Conservation (phyloP, 2,329 filamentous ascomycete species). For the Penicillium glabrum region DNA sequence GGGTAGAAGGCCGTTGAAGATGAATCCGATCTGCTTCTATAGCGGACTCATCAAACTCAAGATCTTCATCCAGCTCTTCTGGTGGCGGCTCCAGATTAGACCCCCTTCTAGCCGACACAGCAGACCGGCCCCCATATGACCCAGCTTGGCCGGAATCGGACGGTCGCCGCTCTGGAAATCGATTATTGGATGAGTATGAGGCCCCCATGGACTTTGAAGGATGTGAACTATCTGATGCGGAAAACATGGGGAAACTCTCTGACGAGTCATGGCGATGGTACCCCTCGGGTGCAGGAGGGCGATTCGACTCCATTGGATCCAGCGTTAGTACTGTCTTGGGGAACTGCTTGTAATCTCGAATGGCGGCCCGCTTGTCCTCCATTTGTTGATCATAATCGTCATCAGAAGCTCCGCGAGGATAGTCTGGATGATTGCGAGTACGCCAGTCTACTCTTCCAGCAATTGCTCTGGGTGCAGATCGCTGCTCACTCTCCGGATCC, state of each 20-base stretch:
- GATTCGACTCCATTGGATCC: constrained; percentile 37
- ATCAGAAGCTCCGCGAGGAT: constrained; percentile 29
- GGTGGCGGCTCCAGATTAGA: constrained; percentile 20
- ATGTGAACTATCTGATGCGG: constrained; percentile 59
- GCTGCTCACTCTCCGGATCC: constrained; percentile 31
- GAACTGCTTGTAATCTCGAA: constrained; percentile 50
- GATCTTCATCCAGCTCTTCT: constrained; percentile 21
- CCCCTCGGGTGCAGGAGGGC: constrained; percentile 31
- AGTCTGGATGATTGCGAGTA: constrained; percentile 24
- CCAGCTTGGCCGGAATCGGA: constrained; percentile 22
- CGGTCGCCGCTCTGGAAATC: constrained; percentile 20
- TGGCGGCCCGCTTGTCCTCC: constrained; percentile 44
- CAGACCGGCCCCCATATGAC: constrained; percentile 8
- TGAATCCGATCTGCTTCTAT: constrained; percentile 29
- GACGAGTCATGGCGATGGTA: constrained; percentile 57
- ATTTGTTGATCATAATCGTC: constrained; percentile 41
- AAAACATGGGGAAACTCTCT: constrained; percentile 65
- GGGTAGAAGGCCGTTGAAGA: constrained; percentile 47
- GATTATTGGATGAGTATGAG: constrained; percentile 45
- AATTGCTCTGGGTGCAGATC: constrained; percentile 44
- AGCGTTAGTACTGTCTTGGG: constrained; percentile 53
- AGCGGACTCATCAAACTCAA: constrained; percentile 26
- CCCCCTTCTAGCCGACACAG: constrained; percentile 8
- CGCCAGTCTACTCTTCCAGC: constrained; percentile 40
- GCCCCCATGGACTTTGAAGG: constrained; percentile 53